Percentiles rank a stretch among this genome's conserved stretches.
Evolutionary conservation across 768 basidiomycete genomes (phyloP).

Genomic region (Amanita exitialis): DNA sequence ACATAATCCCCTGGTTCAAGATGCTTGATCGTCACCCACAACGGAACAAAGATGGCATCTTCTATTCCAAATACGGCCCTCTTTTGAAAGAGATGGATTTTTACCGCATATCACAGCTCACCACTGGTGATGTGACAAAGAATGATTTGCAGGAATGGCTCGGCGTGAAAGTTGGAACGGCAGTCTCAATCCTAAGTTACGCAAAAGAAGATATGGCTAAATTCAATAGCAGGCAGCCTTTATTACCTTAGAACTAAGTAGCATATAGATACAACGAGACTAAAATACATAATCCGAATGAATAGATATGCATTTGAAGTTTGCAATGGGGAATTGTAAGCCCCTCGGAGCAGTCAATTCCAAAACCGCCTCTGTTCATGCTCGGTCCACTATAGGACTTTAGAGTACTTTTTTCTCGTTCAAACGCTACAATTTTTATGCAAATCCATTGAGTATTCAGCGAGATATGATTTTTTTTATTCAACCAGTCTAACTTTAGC

Average conservation of each 20-base stretch:
- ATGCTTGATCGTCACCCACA: conserved; percentile 36
- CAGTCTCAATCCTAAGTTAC: background rate
- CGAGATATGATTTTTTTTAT: too few species aligned
- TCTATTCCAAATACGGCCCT: conserved; percentile 1
- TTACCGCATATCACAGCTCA: conserved; percentile 1
- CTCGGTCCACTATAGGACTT: too few species aligned
- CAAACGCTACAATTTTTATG: too few species aligned
- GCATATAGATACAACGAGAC: background rate
- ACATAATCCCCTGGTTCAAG: too few species aligned
- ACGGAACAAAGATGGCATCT: conserved; percentile 25
- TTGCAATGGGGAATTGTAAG: background rate
- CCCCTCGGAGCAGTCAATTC: background rate
- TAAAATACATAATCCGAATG: background rate
- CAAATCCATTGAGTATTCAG: too few species aligned
- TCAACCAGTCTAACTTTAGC: too few species aligned
- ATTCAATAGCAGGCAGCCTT: too few species aligned
- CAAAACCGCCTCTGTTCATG: background rate
- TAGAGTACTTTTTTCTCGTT: too few species aligned
- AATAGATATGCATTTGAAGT: conserved; percentile 2
- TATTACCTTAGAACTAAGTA: background rate
- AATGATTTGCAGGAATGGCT: conserved; percentile 4
- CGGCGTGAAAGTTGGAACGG: conserved; percentile 3
- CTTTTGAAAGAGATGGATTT: conserved; percentile 1
- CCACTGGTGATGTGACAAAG: background rate
- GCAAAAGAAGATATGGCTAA: too few species aligned